These are phyloP conservation scores for Phaeosphaeria sp. DNA, from an alignment of 2,329 filamentous ascomycete genomes.

Conservation along the genomic window DNA sequence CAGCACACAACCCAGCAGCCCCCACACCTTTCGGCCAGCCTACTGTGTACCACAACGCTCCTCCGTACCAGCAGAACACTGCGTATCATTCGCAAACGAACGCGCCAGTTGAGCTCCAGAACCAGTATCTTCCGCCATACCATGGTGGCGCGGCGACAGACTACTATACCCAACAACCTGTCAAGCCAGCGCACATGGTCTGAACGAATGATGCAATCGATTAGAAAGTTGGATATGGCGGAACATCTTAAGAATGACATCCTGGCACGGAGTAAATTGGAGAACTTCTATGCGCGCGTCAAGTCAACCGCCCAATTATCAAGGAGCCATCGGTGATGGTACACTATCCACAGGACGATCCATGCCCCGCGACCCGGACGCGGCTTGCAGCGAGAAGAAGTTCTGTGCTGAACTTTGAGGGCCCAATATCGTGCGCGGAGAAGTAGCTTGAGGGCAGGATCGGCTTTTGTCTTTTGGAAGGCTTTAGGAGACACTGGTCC, in stretches of 20 bases:
- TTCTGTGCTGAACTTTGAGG: too few relatives aligned
- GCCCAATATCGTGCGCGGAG: neutral
- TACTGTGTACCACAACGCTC: slow-evolving; percentile 22
- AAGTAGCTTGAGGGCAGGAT: neutral
- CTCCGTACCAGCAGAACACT: slow-evolving; percentile 31
- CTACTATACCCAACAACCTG: slow-evolving; percentile 31
- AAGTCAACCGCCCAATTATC: neutral
- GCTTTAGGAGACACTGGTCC: neutral
- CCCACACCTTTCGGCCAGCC: slow-evolving; percentile 18
- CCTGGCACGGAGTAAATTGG: neutral
- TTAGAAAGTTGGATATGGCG: too few relatives aligned
- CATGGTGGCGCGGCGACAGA: slow-evolving; percentile 24
- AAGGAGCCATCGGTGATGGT: neutral
- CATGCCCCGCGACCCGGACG: neutral
- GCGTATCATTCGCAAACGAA: slow-evolving; percentile 33
- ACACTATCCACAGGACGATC: neutral
- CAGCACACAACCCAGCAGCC: slow-evolving; percentile 37
- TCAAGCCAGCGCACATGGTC: slow-evolving; percentile 38
- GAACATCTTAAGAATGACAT: neutral
- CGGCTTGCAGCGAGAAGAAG: too few relatives aligned
- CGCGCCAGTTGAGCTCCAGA: slow-evolving; percentile 20
- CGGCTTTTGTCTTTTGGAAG: neutral
- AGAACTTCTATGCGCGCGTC: neutral
- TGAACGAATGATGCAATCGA: slow-evolving; percentile 11
- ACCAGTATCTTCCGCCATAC: slow-evolving; percentile 27